Base-by-base conservation (phyloP, 495 filamentous ascomycete genomes). In the Lasiosphaeris hirsuta region DNA sequence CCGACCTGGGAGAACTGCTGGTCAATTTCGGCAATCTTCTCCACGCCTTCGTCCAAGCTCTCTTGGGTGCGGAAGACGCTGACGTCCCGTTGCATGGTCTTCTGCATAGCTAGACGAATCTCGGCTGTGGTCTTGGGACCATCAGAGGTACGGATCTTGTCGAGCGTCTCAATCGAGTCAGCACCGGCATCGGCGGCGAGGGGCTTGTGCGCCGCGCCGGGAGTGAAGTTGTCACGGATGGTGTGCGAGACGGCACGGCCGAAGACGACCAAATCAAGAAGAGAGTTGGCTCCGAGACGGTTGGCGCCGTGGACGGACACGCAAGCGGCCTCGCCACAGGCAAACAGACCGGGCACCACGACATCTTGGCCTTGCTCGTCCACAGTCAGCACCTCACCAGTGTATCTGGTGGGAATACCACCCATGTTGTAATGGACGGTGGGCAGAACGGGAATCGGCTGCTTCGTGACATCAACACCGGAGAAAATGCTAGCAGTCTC, bases 361-460 rank as follows among this genome's bases (percentile, higher is more conserved):
- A 96, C 90, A 78, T 97, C 93, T 61, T 92, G 84, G 62, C 93
- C 94, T 34, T 78, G 66, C 69, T 85, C 83, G 66, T 96, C 90
- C 47, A 93, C 79, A 34, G 88, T 92, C 55, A 97, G 72, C 64
- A 97, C 93, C 76, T 97, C 92, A 72, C 93, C 93, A 57, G 90
- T 96, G 82, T 94, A 97, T 66, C 90, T 90, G 57, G 93, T 97
- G 45, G 93, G 93, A 67, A 97, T 96, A 80, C 93, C 93, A 73
- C 93, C 93, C 93, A 97, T 97, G 84, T 96, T 96, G 83, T 97
- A 97, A 81, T 97, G 94, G 67, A 96, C 94, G 44, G 93, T 97
- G 48, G 93, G 93, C 55, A 97, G 81, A 62, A 97, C 94, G 54
- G 93, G 93, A 67, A 97, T 97, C 62, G 93, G 93, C 74, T 96